phyloP scores from a whole-genome alignment of 345 rosid genomes.

The Kernera saxatilis region DNA sequence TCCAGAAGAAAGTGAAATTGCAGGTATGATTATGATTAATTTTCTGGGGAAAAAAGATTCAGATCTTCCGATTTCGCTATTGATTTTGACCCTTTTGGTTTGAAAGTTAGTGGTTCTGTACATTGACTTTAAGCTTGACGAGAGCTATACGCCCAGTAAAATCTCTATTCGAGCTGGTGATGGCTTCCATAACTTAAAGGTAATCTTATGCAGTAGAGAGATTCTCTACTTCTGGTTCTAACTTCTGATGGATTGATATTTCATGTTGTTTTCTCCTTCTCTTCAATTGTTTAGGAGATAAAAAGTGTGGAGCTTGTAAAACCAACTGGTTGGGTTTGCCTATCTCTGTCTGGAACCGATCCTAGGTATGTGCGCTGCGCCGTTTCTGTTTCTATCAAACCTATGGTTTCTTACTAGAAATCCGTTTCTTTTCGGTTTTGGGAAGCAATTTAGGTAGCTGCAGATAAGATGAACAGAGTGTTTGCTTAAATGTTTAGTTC shows the following conservation, averaged over 20 bases:
- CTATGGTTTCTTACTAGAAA: not conserved
- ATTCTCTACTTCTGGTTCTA: not conserved
- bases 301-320: constrained; percentile 79
- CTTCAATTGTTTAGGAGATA: constrained; percentile 50
- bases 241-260: not conserved
- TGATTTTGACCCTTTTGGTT: not conserved
- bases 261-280: constrained; percentile 1
- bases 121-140: constrained; percentile 91
- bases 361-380: constrained; percentile 47
- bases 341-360: constrained; percentile 80
- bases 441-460: not conserved
- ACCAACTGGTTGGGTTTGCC: constrained; percentile 78
- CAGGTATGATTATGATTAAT: constrained; percentile 38
- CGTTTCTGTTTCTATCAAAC: not conserved
- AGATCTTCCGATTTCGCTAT: not conserved
- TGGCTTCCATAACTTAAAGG: constrained; percentile 95
- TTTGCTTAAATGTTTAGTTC: not conserved
- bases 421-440: not conserved
- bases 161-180: constrained; percentile 85
- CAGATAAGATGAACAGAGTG: not conserved
- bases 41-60: not conserved
- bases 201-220: constrained; percentile 1
- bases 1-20: constrained; percentile 91
- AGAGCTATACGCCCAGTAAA: constrained; percentile 91
- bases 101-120: constrained; percentile 66